phyloP scores from a whole-genome alignment of 2,329 filamentous ascomycete species.

The Fusarium sp. region DNA sequence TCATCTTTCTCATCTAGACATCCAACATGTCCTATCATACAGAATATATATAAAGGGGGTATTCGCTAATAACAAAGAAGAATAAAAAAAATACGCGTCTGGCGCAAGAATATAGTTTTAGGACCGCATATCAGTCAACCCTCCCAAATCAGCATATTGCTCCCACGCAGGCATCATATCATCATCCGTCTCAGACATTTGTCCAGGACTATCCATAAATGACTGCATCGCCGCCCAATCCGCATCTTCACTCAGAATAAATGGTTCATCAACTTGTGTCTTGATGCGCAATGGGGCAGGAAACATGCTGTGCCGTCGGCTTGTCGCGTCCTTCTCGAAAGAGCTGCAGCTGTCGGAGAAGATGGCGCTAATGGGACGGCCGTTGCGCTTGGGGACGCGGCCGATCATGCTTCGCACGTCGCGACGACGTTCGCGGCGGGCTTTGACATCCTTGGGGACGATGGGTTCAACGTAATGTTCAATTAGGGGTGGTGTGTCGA shows the following conservation, averaged over 20 bases:
- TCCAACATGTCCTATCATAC: slow-evolving; percentile 6
- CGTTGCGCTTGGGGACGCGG: slow-evolving; percentile 39
- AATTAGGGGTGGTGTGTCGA: slow-evolving; percentile 36
- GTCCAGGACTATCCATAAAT: slow-evolving; percentile 47
- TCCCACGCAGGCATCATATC: slow-evolving; percentile 55
- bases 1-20: slow-evolving; percentile 31
- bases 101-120: slow-evolving; percentile 15
- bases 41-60: slow-evolving; percentile 38
- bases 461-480: slow-evolving; percentile 32
- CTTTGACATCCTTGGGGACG: slow-evolving; percentile 34
- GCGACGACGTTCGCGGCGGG: slow-evolving; percentile 45
- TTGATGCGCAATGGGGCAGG: slow-evolving; percentile 41
- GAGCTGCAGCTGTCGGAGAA: slow-evolving; percentile 41
- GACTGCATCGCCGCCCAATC: slow-evolving; percentile 54
- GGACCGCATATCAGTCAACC: slow-evolving; percentile 54
- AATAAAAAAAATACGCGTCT: slow-evolving; percentile 15
- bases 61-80: slow-evolving; percentile 35
- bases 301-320: slow-evolving; percentile 41
- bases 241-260: slow-evolving; percentile 46
- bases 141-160: slow-evolving; percentile 60
- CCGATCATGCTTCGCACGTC: slow-evolving; percentile 46
- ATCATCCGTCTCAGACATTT: slow-evolving; percentile 31
- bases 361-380: slow-evolving; percentile 46
- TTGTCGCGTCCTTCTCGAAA: neutral
- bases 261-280: slow-evolving; percentile 41